Base-by-base conservation (phyloP, 371 early-diverging fungal species). In the Dinochytrium kinnereticum region DNA sequence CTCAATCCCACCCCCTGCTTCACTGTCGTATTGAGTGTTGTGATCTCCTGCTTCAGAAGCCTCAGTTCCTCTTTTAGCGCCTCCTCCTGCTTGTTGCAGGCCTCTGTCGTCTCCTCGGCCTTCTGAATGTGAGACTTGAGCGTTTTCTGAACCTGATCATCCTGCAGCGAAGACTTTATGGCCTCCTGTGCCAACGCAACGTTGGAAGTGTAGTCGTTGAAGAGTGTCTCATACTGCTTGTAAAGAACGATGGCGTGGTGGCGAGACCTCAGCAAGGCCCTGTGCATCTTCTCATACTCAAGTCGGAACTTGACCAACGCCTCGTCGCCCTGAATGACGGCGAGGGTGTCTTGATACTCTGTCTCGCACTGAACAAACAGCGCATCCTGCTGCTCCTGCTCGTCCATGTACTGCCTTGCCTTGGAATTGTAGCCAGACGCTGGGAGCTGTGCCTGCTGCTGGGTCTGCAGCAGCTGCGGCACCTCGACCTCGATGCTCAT, bases 1-100 rank as follows among this genome's bases (percentile, higher is more conserved):
- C 82, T 84, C 31, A 87, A 73, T 15, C 82, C 82, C 38, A 86
- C 86, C 0, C 88, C 88, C 70, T 86, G 84, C 70, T 84, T 84
- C 64, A 87, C 51, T 0, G 85, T 83, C 10, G 76, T 75, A 30
- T 67, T 71, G 33, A 87, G 76, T 30, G 64, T 76, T 34, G 73
- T 21, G 30, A 86, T 78, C 26, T 87, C 88, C 10, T 61, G 61
- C 64, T 78, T 72, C 64, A 87, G 70, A 44, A 77, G 78, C 26
- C 82, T 65, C 49, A 86, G 70, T 65, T 86, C 85, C 59, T 83
- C 84, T 49, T 82, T 81, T 26, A 75, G 50, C 1, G 71, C 30
- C 64, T 86, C 86, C 72, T 87, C 88, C 28, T 78, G 68, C 68
- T 80, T 77, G 39, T 75, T 75, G 69, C 70, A 73, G 2, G 77